Evolutionary conservation across 2,329 filamentous ascomycete species (phyloP), one percentile per base, ranked within the genome.

Genomic region (Dissoconium aciculare): DNA sequence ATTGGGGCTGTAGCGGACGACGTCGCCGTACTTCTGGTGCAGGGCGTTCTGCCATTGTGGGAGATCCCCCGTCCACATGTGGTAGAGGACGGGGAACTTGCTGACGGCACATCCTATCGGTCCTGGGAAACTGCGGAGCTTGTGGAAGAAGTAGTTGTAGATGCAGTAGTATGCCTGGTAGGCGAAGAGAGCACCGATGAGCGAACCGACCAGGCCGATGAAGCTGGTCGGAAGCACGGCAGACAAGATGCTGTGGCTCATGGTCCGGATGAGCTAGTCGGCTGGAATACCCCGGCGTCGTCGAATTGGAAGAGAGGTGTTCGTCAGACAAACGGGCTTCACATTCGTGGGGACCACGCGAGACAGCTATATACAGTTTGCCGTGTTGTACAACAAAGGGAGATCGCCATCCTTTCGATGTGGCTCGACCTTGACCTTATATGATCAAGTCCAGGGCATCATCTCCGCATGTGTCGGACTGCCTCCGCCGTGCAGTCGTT

Each of bases 1-100:
- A n/a, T 37, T 37, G 11, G 64, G 63, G 3, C 53, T 54, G 25
- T 64, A 47, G 6, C 64, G 58, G 5, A 67, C 62, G 1, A 66
- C 53, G 1, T 52, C 50, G 4, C 64, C 64, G 38, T 63, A 62
- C 24, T 46, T 37, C 4, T 48, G 38, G 42, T 63, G 59, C 10
- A 62, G 44, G n/a, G 19, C 8, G n/a, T 8, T 23, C 8, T 8
- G 8, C 28, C 31, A 33, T 15, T 17, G 15, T 10, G 12, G 14
- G 9, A 26, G 16, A 10, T 36, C 27, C 12, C 34, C 34, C 6
- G 13, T 17, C 11, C 29, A 11, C 15, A 27, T 29, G n/a, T 36
- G 25, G 4, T 15, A 19, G 8, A 30, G 14, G 13, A 26, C 26
- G 3, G 34, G 34, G n/a, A 36, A 11, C 5, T 15, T 13, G 31